Base-by-base conservation (phyloP, 768 basidiomycete species). In the Vishniacozyma victoriae region DNA sequence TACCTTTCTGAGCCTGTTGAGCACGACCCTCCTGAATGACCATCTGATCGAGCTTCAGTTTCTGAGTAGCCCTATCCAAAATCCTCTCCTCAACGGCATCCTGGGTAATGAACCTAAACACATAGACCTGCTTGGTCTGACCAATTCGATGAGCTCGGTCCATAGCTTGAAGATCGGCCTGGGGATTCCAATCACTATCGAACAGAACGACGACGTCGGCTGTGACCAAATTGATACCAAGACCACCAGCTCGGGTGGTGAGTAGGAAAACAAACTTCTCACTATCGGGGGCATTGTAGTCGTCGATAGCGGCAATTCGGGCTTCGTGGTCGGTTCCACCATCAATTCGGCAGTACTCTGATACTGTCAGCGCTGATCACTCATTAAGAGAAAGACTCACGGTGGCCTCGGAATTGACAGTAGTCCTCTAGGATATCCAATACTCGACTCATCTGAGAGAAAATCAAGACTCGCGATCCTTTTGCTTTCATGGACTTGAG, bases 371-470 rank as follows among this genome's bases (percentile, higher is more conserved):
- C 44, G 36, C 47, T 18, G 13, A 4, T 11, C 33, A n/a, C 16
- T 16, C n/a, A 22, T 5, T 13, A 2, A 19, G 19, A 13, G 18
- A 6, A 4, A 13, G 38, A 12, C 88, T 43, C 62, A 95, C 93
- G 83, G 73, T 86, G 92, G 47, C 75, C 74, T 38, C 92, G 77
- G 76, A 96, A 99, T 52, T 93, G 76, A 72, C 91, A 96, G 72
- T 92, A 97, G 67, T 97, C 93, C 69, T 97, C 93, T 37, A 99
- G 72, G 50, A 99, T 97, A 71, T 99, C 95, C 41, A 96, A 78
- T 49, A 97, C 87, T n/a, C 95, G 84, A 73, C 88, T 92, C 95
- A 99, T 97, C 72, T 97, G 95, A 61, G 89, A 93, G 76, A 99
- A 99, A 52, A 99, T 95, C 57, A 96, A 80, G 3, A 91, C 87